phyloP scores from a whole-genome alignment of 176 grass and related monocot species.

The Aegilops sharonensis region DNA sequence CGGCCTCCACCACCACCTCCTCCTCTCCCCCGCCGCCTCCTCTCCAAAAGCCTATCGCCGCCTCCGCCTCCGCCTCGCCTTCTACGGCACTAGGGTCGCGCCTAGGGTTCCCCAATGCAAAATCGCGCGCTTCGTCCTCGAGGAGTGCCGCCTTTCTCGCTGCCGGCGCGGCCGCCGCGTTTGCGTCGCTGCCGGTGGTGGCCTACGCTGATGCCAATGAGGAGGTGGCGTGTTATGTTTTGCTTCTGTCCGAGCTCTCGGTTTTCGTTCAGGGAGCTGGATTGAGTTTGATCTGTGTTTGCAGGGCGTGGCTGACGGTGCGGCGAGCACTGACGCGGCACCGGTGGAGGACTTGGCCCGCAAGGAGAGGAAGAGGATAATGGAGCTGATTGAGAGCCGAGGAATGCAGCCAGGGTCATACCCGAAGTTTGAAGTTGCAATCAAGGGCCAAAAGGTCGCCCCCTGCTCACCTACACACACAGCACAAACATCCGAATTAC shows the following conservation, averaged over 20 bases:
- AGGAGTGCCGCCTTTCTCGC: slow-evolving; percentile 34
- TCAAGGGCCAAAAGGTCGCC: slow-evolving; percentile 61
- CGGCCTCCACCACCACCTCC: slow-evolving; percentile 4
- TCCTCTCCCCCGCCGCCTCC: background rate
- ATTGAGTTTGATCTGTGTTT: slow-evolving; percentile 21
- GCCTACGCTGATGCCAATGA: slow-evolving; percentile 57
- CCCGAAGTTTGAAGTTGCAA: slow-evolving; percentile 59
- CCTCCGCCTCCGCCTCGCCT: slow-evolving; percentile 28
- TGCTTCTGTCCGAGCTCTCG: background rate
- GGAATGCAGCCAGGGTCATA: slow-evolving; percentile 64
- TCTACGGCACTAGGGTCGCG: background rate
- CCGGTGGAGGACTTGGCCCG: slow-evolving; percentile 43
- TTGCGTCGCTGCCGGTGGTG: slow-evolving; percentile 37
- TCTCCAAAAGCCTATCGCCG: slow-evolving; percentile 27
- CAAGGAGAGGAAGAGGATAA: slow-evolving; percentile 70
- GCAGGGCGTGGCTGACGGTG: slow-evolving; percentile 20
- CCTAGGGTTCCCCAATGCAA: background rate
- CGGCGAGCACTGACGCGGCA: background rate
- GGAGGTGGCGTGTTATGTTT: slow-evolving; percentile 8
- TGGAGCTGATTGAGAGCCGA: slow-evolving; percentile 43
- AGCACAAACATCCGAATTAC: background rate
- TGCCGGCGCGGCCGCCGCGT: slow-evolving; percentile 12
- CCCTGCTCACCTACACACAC: no score
- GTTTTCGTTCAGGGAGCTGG: background rate
- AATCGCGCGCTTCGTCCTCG: background rate